Evolutionary conservation across 805 yeast genomes (phyloP), one percentile per base, ranked within the genome.

Genomic region (Torulaspora microellipsoides): DNA sequence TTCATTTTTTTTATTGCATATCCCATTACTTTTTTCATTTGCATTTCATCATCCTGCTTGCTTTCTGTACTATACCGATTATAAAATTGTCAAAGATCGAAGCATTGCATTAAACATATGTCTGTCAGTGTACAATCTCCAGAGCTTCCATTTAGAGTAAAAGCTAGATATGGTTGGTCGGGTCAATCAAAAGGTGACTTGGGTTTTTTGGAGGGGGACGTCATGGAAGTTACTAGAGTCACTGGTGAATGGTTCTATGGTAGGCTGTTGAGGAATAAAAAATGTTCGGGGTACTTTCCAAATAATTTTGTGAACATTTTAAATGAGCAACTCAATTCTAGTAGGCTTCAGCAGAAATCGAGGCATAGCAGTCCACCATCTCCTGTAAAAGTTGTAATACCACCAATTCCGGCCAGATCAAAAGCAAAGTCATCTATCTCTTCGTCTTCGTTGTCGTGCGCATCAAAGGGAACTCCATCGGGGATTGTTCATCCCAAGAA

Each of bases 201-300:
- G 34, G 98, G 98, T 0, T 93, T 93, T 61, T 75, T 90, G 15
- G 98, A 93, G 66, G 95, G 95, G 39, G 98, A 93, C 59, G 69
- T 86, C 39, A 86, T 93, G 54, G 95, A 88, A 49, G 95, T 93
- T 4, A 76, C 81, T 40, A 73, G 80, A 46, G 86, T 91, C 3
- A 95, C 93, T 59, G 96, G 95, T 14, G 81, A 81, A 56, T 88
- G 95, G 95, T 89, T 91, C 84, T 85, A 80, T 55, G 99, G 99
- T 1, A 71, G 75, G 48, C 73, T 91, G 43, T 68, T 80, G 51
- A 73, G 98, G 58, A 89, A 87, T 65, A 85, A 81, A 48, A 78
- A 86, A 53, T 60, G 61, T 36, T 78, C 80, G 31, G 99, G 99
- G 0, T 72, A 79, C 36, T 93, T 93, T 58, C 98, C 99, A 1